A percentile compares a stretch with the other conserved stretches of the same genome.
phyloP scores from a whole-genome alignment of 2,329 filamentous ascomycete species.

The Penicillium janthinellum region DNA sequence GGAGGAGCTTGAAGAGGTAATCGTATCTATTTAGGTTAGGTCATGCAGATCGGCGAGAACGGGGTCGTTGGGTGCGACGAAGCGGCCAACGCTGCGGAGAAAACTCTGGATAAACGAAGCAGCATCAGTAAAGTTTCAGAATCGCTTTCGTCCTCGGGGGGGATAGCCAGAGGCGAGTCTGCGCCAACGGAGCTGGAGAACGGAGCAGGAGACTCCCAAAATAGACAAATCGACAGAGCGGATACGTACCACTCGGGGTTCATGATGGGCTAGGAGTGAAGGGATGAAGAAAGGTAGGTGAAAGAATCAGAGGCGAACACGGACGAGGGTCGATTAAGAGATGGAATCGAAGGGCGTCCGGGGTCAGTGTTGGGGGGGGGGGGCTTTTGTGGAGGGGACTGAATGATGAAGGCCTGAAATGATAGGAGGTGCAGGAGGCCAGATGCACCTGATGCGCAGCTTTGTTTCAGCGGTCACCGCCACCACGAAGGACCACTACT shows the following conservation, averaged over 20 bases:
- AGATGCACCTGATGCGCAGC: constrained; percentile 31
- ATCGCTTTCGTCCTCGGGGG: background rate
- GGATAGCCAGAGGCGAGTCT: background rate
- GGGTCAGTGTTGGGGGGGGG: constrained; percentile 16
- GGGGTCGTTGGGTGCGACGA: constrained; percentile 5
- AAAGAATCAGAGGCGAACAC: constrained; percentile 18
- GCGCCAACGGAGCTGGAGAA: constrained; percentile 8
- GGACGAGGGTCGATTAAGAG: constrained; percentile 19
- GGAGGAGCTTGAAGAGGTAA: constrained; percentile 99
- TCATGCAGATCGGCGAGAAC: constrained; percentile 21
- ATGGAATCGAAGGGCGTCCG: constrained; percentile 13
- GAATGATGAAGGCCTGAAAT: constrained; percentile 34
- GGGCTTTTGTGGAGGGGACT: constrained; percentile 23
- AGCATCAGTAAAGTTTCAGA: constrained; percentile 12
- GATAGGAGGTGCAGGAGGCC: constrained; percentile 33
- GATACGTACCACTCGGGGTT: constrained; percentile 53
- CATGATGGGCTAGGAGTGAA: constrained; percentile 41
- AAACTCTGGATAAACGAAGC: constrained; percentile 28
- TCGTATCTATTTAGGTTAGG: constrained; percentile 76
- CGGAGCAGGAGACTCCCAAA: constrained; percentile 12
- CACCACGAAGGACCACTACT: background rate
- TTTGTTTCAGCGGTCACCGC: constrained; percentile 24
- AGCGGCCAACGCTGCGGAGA: background rate
- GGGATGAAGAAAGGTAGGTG: constrained; percentile 1
- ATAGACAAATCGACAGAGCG: constrained; percentile 6